Evolutionary conservation across 495 filamentous ascomycete species (phyloP), one percentile per base, ranked within the genome.

Genomic region (Penicillium paradoxum): DNA sequence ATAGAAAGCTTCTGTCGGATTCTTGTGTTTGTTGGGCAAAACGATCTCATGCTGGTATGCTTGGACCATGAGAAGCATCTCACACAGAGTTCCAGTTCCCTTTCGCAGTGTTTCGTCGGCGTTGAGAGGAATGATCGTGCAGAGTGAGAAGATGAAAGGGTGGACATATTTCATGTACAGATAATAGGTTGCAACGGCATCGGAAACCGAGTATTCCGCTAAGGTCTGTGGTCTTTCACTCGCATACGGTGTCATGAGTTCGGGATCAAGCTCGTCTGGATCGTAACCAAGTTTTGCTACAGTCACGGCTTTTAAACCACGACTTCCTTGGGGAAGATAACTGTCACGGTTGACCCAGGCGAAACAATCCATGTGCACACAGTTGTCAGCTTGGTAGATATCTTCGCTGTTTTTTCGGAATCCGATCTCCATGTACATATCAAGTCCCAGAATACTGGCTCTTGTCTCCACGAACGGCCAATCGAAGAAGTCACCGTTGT

Each of bases 91-190:
- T 63, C 93, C 93, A 1, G 93, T 99, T 61, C 93, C 93, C 63
- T 99, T 99, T 51, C 93, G 79, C 57, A 97, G 63, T 3, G 90
- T 89, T 66, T 97, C 91, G 63, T 99, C 91, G 14, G 91, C 87
- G 25, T 89, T 90, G 1, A 99, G 76, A 0, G 93, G 93, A 67
- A 99, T 79, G 71, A 99, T 96, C 0, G 90, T 99, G 71, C 93
- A 97, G 0, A 99, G 76, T 0, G 93, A 96, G 77, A 97, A 99
- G 68, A 99, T 92, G 73, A 99, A 99, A 1, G 93, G 93, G 65
- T 99, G 93, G 18, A 99, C 90, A 70, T 99, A 99, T 88, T 99
- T 99, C 93, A 97, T 99, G 74, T 99, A 99, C 38, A 99, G 79
- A 64, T 99, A 99, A 67, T 97, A 99, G 2, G 93, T 99, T 3